phyloP scores from a whole-genome alignment of 2,329 filamentous ascomycete species.

The Calycina marina region DNA sequence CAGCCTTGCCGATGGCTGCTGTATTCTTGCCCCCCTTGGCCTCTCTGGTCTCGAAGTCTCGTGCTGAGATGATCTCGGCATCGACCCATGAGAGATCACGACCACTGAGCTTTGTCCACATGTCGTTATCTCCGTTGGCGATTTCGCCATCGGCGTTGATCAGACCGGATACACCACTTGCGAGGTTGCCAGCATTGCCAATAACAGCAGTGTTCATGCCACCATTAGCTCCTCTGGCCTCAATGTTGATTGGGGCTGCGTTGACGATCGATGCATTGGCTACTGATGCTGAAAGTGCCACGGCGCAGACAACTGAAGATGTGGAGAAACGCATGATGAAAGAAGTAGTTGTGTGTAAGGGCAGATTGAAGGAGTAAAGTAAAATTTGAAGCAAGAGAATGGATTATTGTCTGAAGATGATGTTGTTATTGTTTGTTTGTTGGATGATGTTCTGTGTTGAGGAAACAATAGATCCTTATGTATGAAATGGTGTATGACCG shows the following conservation, averaged over 20 bases:
- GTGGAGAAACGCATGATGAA: not conserved
- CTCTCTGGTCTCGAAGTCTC: no score
- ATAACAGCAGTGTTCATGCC: not conserved
- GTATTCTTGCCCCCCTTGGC: not conserved
- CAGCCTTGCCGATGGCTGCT: not conserved
- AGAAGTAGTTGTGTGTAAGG: not conserved
- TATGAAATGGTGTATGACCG: not conserved
- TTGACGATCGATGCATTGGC: not conserved
- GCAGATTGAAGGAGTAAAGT: not conserved
- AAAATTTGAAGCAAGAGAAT: not conserved
- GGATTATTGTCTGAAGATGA: no score
- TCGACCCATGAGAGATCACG: no score
- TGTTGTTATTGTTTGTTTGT: not conserved
- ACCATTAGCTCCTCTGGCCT: not conserved
- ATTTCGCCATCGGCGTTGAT: not conserved
- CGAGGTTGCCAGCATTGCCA: no score
- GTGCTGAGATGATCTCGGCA: no score
- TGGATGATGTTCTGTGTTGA: not conserved
- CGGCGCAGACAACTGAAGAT: not conserved
- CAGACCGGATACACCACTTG: not conserved
- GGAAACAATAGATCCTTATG: not conserved
- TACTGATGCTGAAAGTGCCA: not conserved
- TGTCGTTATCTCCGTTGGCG: not conserved
- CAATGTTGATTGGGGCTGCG: not conserved
- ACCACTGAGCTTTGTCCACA: not conserved